These are phyloP conservation scores for Yamadazyma dushanensis DNA, from an alignment of 1,139 yeast species.

Conservation along the genomic window DNA sequence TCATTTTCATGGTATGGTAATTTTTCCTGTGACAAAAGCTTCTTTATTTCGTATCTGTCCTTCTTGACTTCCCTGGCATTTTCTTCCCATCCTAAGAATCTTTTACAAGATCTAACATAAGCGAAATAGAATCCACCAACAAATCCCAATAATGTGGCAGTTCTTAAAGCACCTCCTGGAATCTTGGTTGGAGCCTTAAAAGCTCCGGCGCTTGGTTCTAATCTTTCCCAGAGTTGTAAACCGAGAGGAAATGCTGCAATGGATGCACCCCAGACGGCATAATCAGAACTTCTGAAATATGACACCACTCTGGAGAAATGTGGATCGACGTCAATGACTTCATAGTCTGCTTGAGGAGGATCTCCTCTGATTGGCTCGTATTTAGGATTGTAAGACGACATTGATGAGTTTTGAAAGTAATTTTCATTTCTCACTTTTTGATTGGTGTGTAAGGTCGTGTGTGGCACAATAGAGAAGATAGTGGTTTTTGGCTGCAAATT, in stretches of 20 bases:
- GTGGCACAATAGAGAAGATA: too few species aligned
- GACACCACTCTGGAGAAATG: slow-evolving; percentile 69
- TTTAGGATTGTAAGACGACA: slow-evolving; percentile 43
- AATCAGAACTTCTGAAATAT: slow-evolving; percentile 72
- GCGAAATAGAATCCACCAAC: slow-evolving; percentile 73
- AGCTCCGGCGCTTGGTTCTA: slow-evolving; percentile 64
- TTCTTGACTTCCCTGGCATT: slow-evolving; percentile 68
- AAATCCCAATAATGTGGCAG: slow-evolving; percentile 60
- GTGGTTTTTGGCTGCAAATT: too few species aligned
- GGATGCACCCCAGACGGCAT: slow-evolving; percentile 63
- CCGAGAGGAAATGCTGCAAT: slow-evolving; percentile 65
- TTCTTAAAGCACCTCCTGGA: slow-evolving; percentile 59
- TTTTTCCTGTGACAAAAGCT: slow-evolving; percentile 63
- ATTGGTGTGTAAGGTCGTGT: slow-evolving; percentile 22
- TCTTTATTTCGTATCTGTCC: slow-evolving; percentile 75
- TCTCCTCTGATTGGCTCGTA: slow-evolving; percentile 47
- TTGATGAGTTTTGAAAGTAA: slow-evolving; percentile 11
- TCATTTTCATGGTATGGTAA: slow-evolving; percentile 65
- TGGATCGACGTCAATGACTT: slow-evolving; percentile 77
- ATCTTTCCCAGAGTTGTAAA: slow-evolving; percentile 59
- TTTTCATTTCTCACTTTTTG: slow-evolving; percentile 29
- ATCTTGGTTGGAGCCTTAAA: slow-evolving; percentile 54
- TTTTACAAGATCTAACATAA: slow-evolving; percentile 61
- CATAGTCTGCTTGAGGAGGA: slow-evolving; percentile 46
- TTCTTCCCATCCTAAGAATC: slow-evolving; percentile 81